These are phyloP conservation scores for Paraconiothyrium sp. DNA, from an alignment of 2,329 filamentous ascomycete genomes.

Conservation along the genomic window DNA sequence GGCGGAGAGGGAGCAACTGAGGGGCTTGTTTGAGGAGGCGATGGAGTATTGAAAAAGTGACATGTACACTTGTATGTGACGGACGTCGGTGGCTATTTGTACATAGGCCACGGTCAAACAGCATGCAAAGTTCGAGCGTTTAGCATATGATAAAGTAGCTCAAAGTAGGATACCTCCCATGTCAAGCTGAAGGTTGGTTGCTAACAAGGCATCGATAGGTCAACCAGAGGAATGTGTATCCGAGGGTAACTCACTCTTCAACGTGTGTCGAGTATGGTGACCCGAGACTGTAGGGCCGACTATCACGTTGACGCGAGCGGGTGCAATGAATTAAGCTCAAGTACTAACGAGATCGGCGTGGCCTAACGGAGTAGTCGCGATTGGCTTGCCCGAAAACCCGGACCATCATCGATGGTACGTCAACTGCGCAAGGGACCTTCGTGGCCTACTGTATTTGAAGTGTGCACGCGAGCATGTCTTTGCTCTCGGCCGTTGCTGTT, in stretches of 20 bases:
- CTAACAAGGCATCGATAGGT: too few species aligned
- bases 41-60: slow-evolving; percentile 48
- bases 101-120: neutral
- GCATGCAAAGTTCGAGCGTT: neutral
- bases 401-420: neutral
- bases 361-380: slow-evolving; percentile 1
- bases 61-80: neutral
- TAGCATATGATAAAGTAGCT: neutral
- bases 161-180: neutral
- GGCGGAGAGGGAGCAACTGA: slow-evolving; percentile 60
- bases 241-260: too few species aligned
- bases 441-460: neutral
- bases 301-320: too few species aligned
- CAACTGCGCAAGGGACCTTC: neutral
- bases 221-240: too few species aligned
- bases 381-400: slow-evolving; percentile 2
- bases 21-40: slow-evolving; percentile 58
- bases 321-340: slow-evolving; percentile 5
- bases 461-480: neutral
- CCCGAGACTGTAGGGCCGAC: too few species aligned
- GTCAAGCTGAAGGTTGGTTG: too few species aligned
- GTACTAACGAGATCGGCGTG: slow-evolving; percentile 1
- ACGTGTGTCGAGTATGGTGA: too few species aligned
- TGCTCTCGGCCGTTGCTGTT: neutral
- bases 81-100: neutral